Base-by-base conservation (phyloP, 352 stramenopile genomes). In the Phytophthora cryptogea region DNA sequence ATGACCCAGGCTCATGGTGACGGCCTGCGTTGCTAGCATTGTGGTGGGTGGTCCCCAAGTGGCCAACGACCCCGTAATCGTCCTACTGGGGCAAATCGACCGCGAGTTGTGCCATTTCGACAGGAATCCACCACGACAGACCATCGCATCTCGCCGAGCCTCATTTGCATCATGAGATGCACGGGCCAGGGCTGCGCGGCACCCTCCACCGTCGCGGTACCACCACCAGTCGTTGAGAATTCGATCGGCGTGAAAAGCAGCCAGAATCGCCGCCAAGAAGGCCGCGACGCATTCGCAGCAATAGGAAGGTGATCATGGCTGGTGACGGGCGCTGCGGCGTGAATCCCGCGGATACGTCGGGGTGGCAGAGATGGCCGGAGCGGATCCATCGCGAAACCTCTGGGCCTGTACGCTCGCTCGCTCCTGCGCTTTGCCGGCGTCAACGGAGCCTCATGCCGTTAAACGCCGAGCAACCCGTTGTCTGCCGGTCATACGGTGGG, bases 341-440 rank as follows among this genome's bases (percentile, higher is more conserved):
- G 43, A 52, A 61, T 66, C 58, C 50, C 51, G 40, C 14, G 37
- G 51, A 43, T 57, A 39, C 48, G 4, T 44, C 23, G 10, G 13
- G n/a, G 30, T 63, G 61, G 54, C 61, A 69, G 61, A 69, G 54
- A 68, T 63, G 60, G 53, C 40, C 45, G n/a, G 59, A 47, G 14
- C 9, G 33, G 59, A 54, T 68, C 5, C 59, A 54, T 68, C 53
- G 39, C n/a, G 16, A 16, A 43, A 43, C 37, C 32, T 37, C 32
- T 37, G 9, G 32, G 36, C 36, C 26, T 41, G 20, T 40, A 16
- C 33, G 20, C 20, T 23, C 33, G 20, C 20, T 23, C 20, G 20
- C 20, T 23, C 20, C 20, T 23, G 20, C 20, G 20, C 20, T 23
- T 23, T 40, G 11, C 33, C 5, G 10, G 11, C 36, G 13, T 5